Percentiles rank a stretch among this genome's conserved stretches.
phyloP scores from a whole-genome alignment of 2,329 filamentous ascomycete species.

The Diaporthe sp. region DNA sequence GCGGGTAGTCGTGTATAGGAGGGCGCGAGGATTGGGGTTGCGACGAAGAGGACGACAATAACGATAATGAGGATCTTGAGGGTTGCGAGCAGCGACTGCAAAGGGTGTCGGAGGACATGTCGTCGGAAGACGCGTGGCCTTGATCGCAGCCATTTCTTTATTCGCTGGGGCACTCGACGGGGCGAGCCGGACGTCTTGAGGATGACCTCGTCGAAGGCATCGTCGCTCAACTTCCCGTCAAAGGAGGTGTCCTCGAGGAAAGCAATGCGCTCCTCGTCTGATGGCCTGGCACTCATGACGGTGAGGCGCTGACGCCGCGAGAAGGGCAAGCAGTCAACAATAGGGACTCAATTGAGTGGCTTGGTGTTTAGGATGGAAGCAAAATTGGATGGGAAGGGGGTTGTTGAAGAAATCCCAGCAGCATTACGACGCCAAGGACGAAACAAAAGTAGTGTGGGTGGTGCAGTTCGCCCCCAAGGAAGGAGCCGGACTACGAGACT shows the following conservation, averaged over 20 bases:
- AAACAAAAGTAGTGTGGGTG: neutral
- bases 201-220: conserved; percentile 30
- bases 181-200: conserved; percentile 10
- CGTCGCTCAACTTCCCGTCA: conserved; percentile 34
- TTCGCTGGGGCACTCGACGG: conserved; percentile 2
- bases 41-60: conserved; percentile 48
- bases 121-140: conserved; percentile 36
- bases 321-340: conserved; percentile 11
- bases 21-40: conserved; percentile 52
- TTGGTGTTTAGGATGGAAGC: neutral
- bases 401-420: neutral
- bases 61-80: conserved; percentile 45
- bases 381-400: neutral
- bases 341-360: neutral
- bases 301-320: conserved; percentile 5
- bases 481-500: neutral
- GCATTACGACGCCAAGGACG: conserved; percentile 22
- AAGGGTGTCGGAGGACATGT: conserved; percentile 34
- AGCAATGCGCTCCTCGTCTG: conserved; percentile 38
- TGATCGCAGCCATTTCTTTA: conserved; percentile 37
- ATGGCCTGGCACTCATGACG: conserved; percentile 33
- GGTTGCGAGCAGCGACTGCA: conserved; percentile 28
- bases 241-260: conserved; percentile 31
- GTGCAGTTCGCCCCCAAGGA: neutral
- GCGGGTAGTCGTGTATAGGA: conserved; percentile 57